These are phyloP conservation scores for Gaertneriomyces sp. DNA, from an alignment of 192 early-diverging fungal genomes.

Conservation along the genomic window DNA sequence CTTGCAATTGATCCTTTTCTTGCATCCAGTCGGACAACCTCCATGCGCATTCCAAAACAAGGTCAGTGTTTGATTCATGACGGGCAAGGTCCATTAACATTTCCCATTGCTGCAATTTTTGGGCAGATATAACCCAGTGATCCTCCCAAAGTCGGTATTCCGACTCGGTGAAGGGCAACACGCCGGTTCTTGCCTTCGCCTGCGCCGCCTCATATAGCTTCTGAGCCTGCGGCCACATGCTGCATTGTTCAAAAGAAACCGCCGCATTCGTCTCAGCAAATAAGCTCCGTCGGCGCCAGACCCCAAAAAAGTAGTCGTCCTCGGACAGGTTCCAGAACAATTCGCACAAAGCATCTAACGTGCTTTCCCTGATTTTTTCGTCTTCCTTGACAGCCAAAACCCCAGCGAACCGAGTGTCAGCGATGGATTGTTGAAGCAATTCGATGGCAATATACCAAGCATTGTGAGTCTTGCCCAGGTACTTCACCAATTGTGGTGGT, in stretches of 20 bases:
- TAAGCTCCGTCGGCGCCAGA: conserved; percentile 84
- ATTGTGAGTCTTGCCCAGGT: conserved; percentile 85
- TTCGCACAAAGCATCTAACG: conserved; percentile 85
- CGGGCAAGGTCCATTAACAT: conserved; percentile 88
- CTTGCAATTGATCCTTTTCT: conserved; percentile 72
- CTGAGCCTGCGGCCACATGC: conserved; percentile 91
- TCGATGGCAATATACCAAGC: conserved; percentile 88
- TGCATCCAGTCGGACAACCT: conserved; percentile 88
- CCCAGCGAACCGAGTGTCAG: conserved; percentile 43
- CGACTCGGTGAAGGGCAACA: conserved; percentile 84
- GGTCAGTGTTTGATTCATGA: conserved; percentile 80
- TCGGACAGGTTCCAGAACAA: conserved; percentile 83
- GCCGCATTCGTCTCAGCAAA: conserved; percentile 95
- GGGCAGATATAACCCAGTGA: conserved; percentile 87
- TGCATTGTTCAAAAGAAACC: conserved; percentile 89
- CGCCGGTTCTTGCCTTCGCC: conserved; percentile 79
- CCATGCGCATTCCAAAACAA: conserved; percentile 92
- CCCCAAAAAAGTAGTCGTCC: conserved; percentile 86
- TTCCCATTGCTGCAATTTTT: conserved; percentile 97
- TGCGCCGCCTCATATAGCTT: conserved; percentile 89
- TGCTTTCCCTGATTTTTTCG: conserved; percentile 81
- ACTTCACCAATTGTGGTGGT: conserved; percentile 91
- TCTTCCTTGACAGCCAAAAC: conserved; percentile 66
- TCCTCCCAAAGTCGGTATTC: conserved; percentile 98
- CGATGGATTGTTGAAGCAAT: conserved; percentile 70